These are phyloP conservation scores for Cytidiella melzeri DNA, from an alignment of 768 basidiomycete genomes.

Conservation along the genomic window DNA sequence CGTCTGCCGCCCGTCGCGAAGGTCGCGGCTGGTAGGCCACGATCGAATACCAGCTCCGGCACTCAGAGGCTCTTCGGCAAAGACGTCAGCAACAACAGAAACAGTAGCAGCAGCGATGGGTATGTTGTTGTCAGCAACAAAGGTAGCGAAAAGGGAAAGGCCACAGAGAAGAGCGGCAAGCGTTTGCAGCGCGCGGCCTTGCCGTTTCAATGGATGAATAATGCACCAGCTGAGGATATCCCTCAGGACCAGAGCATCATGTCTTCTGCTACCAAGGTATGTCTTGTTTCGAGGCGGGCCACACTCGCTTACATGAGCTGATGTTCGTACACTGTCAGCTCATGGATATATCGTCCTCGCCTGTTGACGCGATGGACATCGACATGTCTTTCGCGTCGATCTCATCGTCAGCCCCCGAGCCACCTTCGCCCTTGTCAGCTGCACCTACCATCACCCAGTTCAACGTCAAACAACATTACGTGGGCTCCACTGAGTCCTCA, in stretches of 20 bases:
- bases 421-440: conserved; percentile 39
- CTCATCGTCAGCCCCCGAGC: conserved; percentile 25
- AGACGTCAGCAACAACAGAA: conserved; percentile 55
- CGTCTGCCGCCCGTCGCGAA: not conserved
- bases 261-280: not conserved
- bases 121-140: conserved; percentile 10
- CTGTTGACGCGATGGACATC: conserved; percentile 75
- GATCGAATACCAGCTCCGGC: conserved; percentile 53
- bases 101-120: conserved; percentile 17
- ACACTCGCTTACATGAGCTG: conserved; percentile 9
- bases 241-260: conserved; percentile 11
- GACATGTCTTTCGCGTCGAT: conserved; percentile 47
- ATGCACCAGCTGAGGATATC: conserved; percentile 19
- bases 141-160: conserved; percentile 30
- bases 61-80: conserved; percentile 61
- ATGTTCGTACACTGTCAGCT: conserved; percentile 23
- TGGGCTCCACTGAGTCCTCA: conserved; percentile 1
- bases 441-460: conserved; percentile 50
- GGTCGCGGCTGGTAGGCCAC: conserved; percentile 38
- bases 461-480: conserved; percentile 24
- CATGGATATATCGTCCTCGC: conserved; percentile 35
- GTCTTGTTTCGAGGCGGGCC: not conserved
- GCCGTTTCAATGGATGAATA: conserved; percentile 53
- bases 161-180: conserved; percentile 35
- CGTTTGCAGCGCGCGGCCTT: conserved; percentile 56